Evolutionary conservation across 2,329 filamentous ascomycete genomes (phyloP).

Genomic region (Rhynchosporium secalis): DNA sequence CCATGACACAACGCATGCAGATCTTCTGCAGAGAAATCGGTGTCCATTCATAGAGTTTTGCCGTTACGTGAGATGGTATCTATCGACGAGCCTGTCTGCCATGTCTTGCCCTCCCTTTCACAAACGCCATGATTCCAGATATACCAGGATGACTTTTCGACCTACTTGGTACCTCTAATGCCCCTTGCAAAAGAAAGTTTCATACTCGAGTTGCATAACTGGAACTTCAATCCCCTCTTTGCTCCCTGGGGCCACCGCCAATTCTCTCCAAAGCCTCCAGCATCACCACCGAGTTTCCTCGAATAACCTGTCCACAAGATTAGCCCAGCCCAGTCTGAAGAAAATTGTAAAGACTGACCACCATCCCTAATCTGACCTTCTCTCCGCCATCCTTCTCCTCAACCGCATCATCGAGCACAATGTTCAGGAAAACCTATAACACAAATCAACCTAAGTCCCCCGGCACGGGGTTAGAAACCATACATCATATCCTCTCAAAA

Average conservation of each 20-base stretch:
- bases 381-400: conserved; percentile 92
- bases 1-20: neutral
- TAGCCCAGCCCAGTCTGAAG: conserved; percentile 9
- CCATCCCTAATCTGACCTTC: conserved; percentile 89
- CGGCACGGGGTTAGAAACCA: conserved; percentile 19
- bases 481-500: conserved; percentile 95
- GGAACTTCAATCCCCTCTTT: conserved; percentile 38
- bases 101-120: conserved; percentile 13
- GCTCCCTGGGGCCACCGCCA: conserved; percentile 52
- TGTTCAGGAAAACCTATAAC: conserved; percentile 88
- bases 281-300: conserved; percentile 98
- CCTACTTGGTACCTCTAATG: conserved; percentile 10
- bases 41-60: conserved; percentile 25
- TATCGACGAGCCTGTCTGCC: conserved; percentile 26
- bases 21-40: conserved; percentile 15
- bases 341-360: conserved; percentile 55
- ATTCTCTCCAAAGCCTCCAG: conserved; percentile 78
- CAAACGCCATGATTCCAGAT: conserved; percentile 33
- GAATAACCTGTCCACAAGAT: conserved; percentile 67
- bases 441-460: conserved; percentile 28
- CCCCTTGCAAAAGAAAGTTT: neutral
- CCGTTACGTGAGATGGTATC: conserved; percentile 32
- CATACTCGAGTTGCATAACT: neutral
- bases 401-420: conserved; percentile 93
- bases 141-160: conserved; percentile 19